A percentile compares a stretch with the other conserved stretches of the same genome.
These are phyloP conservation scores for Haplosporangium sp. DNA, from an alignment of 371 early-diverging fungal species.

Conservation along the genomic window DNA sequence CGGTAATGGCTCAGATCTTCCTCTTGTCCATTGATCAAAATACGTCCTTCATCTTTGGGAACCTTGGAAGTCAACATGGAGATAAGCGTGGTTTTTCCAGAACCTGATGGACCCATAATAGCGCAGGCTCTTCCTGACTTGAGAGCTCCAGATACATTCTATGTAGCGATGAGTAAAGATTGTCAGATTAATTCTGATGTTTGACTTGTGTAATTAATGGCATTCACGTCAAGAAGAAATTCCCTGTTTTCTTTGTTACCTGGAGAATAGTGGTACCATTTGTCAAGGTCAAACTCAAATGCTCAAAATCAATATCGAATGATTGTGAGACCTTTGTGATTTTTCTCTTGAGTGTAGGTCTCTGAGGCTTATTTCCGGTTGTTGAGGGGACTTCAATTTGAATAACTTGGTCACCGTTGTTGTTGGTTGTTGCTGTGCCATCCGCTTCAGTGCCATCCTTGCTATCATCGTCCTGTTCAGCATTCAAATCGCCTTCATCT, in stretches of 20 bases:
- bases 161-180: background rate
- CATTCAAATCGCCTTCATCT: slow-evolving; percentile 25
- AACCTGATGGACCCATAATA: slow-evolving; percentile 86
- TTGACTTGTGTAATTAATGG: too few relatives aligned
- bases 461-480: slow-evolving; percentile 16
- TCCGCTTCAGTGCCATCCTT: background rate
- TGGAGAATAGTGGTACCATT: slow-evolving; percentile 66
- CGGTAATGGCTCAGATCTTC: slow-evolving; percentile 70
- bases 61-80: slow-evolving; percentile 62
- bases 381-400: slow-evolving; percentile 15
- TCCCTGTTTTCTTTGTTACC: slow-evolving; percentile 16
- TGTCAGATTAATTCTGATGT: background rate
- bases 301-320: slow-evolving; percentile 68
- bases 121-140: slow-evolving; percentile 64
- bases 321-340: slow-evolving; percentile 41
- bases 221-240: too few relatives aligned
- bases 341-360: slow-evolving; percentile 26
- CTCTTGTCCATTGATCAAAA: slow-evolving; percentile 72
- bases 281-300: slow-evolving; percentile 64
- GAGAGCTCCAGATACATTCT: slow-evolving; percentile 66
- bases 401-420: slow-evolving; percentile 30
- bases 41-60: slow-evolving; percentile 71
- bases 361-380: background rate
- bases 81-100: slow-evolving; percentile 74
- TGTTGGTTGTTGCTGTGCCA: background rate